Evolutionary conservation across 441 rosid species (phyloP).

Genomic region (Pelargonium exstipulatum): DNA sequence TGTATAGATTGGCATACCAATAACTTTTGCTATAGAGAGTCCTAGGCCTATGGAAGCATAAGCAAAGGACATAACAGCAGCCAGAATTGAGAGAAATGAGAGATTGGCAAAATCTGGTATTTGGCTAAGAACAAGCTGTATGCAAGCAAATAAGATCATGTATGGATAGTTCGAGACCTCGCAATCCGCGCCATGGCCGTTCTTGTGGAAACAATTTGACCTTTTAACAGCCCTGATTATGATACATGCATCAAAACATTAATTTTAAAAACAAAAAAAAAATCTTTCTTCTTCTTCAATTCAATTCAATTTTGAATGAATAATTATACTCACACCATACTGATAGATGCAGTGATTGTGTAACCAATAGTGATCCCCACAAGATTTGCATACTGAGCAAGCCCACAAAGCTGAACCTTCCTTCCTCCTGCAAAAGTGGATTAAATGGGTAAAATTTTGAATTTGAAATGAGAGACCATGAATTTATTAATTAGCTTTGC

Average conservation of each 20-base stretch:
- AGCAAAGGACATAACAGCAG: slow-evolving; percentile 78
- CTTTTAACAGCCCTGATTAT: slow-evolving; percentile 62
- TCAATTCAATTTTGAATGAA: not conserved
- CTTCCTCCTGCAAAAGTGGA: slow-evolving; percentile 46
- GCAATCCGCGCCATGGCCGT: slow-evolving; percentile 59
- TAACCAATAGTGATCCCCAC: slow-evolving; percentile 71
- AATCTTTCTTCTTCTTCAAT: too few species aligned
- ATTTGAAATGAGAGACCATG: not conserved
- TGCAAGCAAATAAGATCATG: slow-evolving; percentile 63
- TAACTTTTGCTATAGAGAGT: slow-evolving; percentile 65
- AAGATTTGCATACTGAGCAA: slow-evolving; percentile 70
- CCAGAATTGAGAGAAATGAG: slow-evolving; percentile 82
- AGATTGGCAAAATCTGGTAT: slow-evolving; percentile 82
- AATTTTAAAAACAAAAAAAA: too few species aligned
- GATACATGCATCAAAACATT: not conserved
- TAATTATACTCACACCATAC: slow-evolving; percentile 69
- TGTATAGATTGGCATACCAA: slow-evolving; percentile 30
- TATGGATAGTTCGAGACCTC: slow-evolving; percentile 50
- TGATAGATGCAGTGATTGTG: slow-evolving; percentile 84
- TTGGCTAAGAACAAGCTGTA: slow-evolving; percentile 70
- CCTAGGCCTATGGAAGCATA: slow-evolving; percentile 70
- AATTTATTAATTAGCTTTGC: not conserved
- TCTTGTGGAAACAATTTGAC: slow-evolving; percentile 77
- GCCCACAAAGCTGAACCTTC: slow-evolving; percentile 67
- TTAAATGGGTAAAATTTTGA: not conserved